Evolutionary conservation across 129 eudicot genomes (phyloP).

Genomic region (Artemisia annua): DNA sequence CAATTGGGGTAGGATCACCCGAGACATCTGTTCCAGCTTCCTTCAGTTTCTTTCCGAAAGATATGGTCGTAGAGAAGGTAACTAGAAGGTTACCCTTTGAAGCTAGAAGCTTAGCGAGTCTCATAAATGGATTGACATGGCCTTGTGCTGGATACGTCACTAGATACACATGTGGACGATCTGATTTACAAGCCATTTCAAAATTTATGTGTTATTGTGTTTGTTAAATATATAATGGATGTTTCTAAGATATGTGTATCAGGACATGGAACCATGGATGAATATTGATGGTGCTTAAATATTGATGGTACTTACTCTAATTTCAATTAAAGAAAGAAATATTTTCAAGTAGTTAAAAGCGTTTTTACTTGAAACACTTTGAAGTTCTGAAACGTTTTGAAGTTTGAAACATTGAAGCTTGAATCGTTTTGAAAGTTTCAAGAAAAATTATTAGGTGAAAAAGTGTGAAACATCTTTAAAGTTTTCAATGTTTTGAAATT

Average conservation of each 20-base stretch:
- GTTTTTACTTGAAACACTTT: too few relatives aligned
- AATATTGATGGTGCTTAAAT: too few relatives aligned
- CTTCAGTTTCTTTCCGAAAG: slow-evolving; percentile 29
- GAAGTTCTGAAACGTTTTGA: too few relatives aligned
- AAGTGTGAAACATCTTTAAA: too few relatives aligned
- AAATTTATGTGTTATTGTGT: not conserved
- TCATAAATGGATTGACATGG: slow-evolving; percentile 38
- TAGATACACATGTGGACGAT: slow-evolving; percentile 23
- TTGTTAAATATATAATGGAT: not conserved
- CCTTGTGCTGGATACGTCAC: slow-evolving; percentile 39
- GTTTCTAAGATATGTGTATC: not conserved
- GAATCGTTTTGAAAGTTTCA: too few relatives aligned
- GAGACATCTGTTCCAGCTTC: slow-evolving; percentile 29
- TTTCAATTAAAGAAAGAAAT: too few relatives aligned
- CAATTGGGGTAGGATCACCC: slow-evolving; percentile 46
- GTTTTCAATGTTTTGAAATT: too few relatives aligned
- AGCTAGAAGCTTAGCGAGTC: slow-evolving; percentile 38
- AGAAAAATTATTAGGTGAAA: too few relatives aligned
- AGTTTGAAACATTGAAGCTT: too few relatives aligned
- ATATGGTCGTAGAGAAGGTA: slow-evolving; percentile 35
- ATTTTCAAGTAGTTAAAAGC: too few relatives aligned
- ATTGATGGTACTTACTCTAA: too few relatives aligned
- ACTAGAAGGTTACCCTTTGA: slow-evolving; percentile 35
- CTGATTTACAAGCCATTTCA: slow-evolving; percentile 13
- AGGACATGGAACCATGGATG: too few relatives aligned